Evolutionary conservation across 1,284 basidiomycete genomes (phyloP).

Genomic region (Irpex lacteus): DNA sequence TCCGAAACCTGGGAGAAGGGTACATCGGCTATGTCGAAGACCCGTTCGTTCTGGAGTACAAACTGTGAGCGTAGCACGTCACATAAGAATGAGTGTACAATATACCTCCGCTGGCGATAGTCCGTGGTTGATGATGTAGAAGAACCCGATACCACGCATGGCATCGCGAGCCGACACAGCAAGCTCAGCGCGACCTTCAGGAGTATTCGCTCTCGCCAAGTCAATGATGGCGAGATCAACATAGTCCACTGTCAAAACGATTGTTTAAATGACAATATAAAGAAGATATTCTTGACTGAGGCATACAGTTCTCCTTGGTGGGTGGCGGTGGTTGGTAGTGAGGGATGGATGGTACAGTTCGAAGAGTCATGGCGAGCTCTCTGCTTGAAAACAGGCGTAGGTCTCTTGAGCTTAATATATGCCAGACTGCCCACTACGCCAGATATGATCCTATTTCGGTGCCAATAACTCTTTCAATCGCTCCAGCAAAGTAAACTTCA

Average conservation of each 20-base stretch:
- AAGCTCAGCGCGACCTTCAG: constrained; percentile 40
- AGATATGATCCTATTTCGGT: no score
- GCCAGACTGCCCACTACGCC: no score
- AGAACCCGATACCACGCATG: constrained; percentile 32
- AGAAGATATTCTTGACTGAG: neutral
- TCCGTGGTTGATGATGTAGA: constrained; percentile 52
- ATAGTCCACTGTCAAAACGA: constrained; percentile 53
- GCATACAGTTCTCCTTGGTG: constrained; percentile 23
- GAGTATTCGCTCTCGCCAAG: constrained; percentile 47
- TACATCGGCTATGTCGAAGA: neutral
- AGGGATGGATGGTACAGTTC: no score
- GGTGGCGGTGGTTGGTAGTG: neutral
- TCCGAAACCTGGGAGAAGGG: neutral
- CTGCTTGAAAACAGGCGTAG: no score
- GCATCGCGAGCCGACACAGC: constrained; percentile 51
- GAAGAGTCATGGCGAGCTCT: no score
- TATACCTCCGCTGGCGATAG: constrained; percentile 43
- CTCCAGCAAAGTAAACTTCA: no score
- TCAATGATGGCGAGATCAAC: constrained; percentile 68
- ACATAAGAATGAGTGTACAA: constrained; percentile 23
- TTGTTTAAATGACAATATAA: neutral
- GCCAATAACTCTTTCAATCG: no score
- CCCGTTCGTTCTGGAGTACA: neutral
- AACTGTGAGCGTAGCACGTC: neutral
- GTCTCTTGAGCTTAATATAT: no score